Conservation (phyloP, 2,329 filamentous ascomycete species). For the Canariomyces notabilis region DNA sequence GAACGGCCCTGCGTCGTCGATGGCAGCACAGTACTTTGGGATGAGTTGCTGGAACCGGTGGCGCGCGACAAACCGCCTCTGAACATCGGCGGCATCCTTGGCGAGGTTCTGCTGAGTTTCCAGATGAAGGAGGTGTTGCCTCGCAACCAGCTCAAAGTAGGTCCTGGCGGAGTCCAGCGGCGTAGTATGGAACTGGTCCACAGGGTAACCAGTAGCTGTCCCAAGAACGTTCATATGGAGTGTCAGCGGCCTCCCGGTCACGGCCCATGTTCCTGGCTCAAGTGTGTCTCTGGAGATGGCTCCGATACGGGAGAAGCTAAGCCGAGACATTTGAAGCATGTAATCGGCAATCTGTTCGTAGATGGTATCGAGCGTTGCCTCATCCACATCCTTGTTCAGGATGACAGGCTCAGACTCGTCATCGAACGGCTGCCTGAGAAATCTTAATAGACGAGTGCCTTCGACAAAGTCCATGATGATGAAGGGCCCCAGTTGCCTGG, state of each 20-base stretch:
- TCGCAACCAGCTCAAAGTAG: conserved; percentile 29
- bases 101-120: conserved; percentile 31
- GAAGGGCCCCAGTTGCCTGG: conserved; percentile 1
- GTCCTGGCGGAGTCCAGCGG: not conserved
- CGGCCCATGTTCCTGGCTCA: not conserved
- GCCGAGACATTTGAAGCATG: not conserved
- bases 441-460: not conserved
- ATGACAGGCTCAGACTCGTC: not conserved
- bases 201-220: not conserved
- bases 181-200: not conserved
- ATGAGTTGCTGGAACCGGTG: conserved; percentile 31
- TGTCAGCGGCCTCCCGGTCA: not conserved
- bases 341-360: conserved; percentile 1
- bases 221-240: conserved; percentile 2
- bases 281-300: not conserved
- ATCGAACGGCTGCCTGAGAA: not conserved
- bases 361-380: not conserved
- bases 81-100: conserved; percentile 25
- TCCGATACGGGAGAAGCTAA: not conserved
- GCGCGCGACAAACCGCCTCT: conserved; percentile 31
- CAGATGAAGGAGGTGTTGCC: conserved; percentile 27
- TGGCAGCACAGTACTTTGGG: conserved; percentile 27
- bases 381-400: not conserved
- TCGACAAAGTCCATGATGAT: conserved; percentile 5
- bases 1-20: conserved; percentile 32